A percentile compares a stretch with the other conserved stretches of the same genome.
Conservation (phyloP, 331 rosid species). For the Stylosanthes scabra region DNA sequence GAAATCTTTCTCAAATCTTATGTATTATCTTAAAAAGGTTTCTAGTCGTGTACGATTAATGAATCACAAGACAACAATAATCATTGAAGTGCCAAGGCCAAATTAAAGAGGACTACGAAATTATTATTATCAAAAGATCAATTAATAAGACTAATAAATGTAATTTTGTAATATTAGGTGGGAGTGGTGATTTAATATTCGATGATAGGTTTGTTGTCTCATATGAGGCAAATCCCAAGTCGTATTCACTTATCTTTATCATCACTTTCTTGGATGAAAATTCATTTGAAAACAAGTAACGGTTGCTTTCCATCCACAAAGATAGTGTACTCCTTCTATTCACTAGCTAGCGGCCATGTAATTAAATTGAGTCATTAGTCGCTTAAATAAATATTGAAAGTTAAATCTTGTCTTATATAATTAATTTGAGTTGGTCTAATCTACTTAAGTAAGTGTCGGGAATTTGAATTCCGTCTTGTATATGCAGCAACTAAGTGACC, state of each 20-base stretch:
- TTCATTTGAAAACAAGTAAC: not conserved
- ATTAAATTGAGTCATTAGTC: no score
- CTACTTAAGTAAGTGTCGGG: no score
- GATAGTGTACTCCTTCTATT: not conserved
- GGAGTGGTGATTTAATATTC: not conserved
- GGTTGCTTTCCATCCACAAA: constrained; percentile 1
- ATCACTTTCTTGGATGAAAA: constrained; percentile 17
- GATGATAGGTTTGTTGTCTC: constrained; percentile 14
- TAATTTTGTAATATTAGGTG: not conserved
- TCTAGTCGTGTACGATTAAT: not conserved
- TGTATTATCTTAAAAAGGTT: no score
- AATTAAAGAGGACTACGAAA: no score
- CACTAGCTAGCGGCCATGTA: not conserved
- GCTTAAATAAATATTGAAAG: no score
- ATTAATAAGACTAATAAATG: no score
- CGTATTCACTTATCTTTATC: constrained; percentile 25
- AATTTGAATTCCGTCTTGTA: no score
- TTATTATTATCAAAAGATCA: not conserved
- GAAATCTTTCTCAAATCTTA: no score
- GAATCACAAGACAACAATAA: not conserved
- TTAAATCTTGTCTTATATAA: no score
- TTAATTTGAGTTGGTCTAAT: no score
- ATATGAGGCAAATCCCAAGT: not conserved
- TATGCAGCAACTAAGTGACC: no score
- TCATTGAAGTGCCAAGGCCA: not conserved